Evolutionary conservation across 805 yeast species (phyloP), one percentile per base, ranked within the genome.

Genomic region (Tetrapisispora fleetii): DNA sequence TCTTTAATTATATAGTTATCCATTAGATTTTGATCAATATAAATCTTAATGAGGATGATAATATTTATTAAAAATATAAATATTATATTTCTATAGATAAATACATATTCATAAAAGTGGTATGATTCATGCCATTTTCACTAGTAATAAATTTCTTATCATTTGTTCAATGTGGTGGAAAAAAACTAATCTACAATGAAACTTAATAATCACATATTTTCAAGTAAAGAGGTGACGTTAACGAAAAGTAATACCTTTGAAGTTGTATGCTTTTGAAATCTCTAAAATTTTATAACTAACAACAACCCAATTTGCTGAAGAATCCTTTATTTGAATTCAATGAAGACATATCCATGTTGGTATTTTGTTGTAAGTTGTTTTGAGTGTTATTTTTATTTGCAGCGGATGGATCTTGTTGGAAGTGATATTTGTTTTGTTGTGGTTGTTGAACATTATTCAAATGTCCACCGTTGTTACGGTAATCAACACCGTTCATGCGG

Each of bases 301-400:
- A 66, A 52, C 70, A 66, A 10, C 64, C 68, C 22, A 66, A 43
- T 47, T 62, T 66, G 22, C 63, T 52, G 48, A 64, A 65, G 54
- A 61, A 65, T 10, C 70, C 69, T 38, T 60, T 63, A 17, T 53
- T 53, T 9, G 62, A 50, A 10, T 56, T 58, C 21, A 51, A 28
- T n/a, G 62, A 54, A 28, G 54, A 60, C 28, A 48, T 36, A 21
- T 54, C 58, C 41, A 40, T 19, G 7, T 40, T 52, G 30, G 43
- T 40, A 33, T 54, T 54, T 46, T 55, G 56, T 37, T 52, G 52
- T 37, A 52, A 52, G 27, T 46, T 48, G 14, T 40, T 17, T 35
- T 49, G 54, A 24, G 46, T 53, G 22, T 36, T 38, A 17, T 37
- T 62, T 46, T 47, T 47, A 41, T 48, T 62, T 39, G 17, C 58